Evolutionary conservation across 441 rosid genomes (phyloP).

Genomic region (Breynia disticha): DNA sequence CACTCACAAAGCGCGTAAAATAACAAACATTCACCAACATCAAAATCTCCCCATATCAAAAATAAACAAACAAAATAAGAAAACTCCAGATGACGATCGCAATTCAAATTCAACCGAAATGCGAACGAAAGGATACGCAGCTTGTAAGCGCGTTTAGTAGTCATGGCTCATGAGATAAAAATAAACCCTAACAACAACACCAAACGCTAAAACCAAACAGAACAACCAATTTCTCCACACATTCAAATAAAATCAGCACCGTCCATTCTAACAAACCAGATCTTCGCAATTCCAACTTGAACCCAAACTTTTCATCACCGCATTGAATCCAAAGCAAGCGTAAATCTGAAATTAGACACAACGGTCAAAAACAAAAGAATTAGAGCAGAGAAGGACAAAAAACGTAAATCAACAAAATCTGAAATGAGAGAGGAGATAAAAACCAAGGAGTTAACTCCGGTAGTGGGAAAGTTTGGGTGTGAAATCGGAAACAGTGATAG

Average conservation of each 20-base stretch:
- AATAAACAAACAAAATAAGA: background rate
- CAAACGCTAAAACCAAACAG: background rate
- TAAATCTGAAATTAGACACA: background rate
- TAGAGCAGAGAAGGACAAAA: background rate
- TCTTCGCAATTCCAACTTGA: background rate
- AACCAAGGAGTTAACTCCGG: too few relatives aligned
- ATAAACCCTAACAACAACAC: conserved; percentile 2
- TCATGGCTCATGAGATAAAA: conserved; percentile 36
- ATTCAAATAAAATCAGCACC: conserved; percentile 11
- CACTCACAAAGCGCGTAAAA: background rate
- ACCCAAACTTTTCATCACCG: background rate
- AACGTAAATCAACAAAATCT: too few relatives aligned
- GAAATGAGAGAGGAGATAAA: too few relatives aligned
- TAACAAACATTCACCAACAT: background rate
- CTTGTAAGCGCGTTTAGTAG: conserved; percentile 98
- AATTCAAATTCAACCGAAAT: background rate
- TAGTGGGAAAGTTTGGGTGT: background rate
- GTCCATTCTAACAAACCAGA: background rate
- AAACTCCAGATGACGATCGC: background rate
- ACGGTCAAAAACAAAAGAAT: background rate
- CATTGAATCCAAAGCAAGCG: background rate
- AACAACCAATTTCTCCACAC: conserved; percentile 3
- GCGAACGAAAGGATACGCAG: conserved; percentile 80
- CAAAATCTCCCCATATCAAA: too few relatives aligned
- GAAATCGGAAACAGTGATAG: background rate